phyloP scores from a whole-genome alignment of 306 rosid genomes.

The Cicer bijugum region DNA sequence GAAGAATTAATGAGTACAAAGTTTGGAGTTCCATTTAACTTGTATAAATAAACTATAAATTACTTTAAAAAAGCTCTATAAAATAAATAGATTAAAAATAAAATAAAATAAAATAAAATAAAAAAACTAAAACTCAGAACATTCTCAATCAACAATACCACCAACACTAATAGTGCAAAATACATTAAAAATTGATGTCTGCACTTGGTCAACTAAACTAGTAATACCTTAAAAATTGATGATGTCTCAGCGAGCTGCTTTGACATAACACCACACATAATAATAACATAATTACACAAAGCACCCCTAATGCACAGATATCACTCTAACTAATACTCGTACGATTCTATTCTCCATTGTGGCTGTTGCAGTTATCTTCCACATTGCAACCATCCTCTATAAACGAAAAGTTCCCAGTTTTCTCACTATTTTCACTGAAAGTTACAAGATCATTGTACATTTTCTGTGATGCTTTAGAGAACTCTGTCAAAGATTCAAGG shows the following conservation, averaged over 20 bases:
- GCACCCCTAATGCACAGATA: constrained; percentile 38
- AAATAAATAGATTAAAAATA: neutral
- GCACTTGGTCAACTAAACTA: constrained; percentile 46
- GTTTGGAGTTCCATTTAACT: neutral
- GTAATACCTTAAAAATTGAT: constrained; percentile 40
- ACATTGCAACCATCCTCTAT: constrained; percentile 58
- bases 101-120: neutral
- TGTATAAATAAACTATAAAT: neutral
- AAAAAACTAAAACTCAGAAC: constrained; percentile 31
- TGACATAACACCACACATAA: constrained; percentile 54
- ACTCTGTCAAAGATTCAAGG: constrained; percentile 75
- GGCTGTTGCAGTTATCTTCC: constrained; percentile 47
- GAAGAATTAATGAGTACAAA: neutral
- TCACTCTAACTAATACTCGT: neutral
- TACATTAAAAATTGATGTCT: constrained; percentile 56
- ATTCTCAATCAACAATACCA: constrained; percentile 41
- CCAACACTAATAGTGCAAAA: constrained; percentile 32
- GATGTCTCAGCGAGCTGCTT: constrained; percentile 97
- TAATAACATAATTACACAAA: constrained; percentile 57
- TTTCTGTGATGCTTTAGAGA: constrained; percentile 74
- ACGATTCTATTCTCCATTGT: constrained; percentile 40
- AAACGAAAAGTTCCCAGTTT: constrained; percentile 52
- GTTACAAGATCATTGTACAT: constrained; percentile 73
- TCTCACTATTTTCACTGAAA: constrained; percentile 59
- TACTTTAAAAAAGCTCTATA: neutral